Percentiles rank a stretch among this genome's conserved stretches.
Evolutionary conservation across 371 early-diverging fungal species (phyloP).

Genomic region (Mucor velutinosus): DNA sequence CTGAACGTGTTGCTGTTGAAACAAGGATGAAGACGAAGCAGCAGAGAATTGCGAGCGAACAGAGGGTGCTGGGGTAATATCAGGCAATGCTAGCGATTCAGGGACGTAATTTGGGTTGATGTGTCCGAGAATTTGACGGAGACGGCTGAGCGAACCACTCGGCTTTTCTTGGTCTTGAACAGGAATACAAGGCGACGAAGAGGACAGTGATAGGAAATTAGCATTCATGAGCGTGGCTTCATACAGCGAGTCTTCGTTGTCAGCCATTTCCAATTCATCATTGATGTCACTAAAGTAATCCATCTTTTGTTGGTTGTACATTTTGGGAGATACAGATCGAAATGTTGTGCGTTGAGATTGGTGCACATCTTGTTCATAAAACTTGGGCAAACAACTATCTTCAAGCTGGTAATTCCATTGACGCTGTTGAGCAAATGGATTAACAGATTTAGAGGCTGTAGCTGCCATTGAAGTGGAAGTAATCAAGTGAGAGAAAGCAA

Average conservation of each 20-base stretch:
- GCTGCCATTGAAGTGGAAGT: background rate
- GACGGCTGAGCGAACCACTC: background rate
- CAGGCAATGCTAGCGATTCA: background rate
- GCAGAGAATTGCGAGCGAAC: slow-evolving; percentile 9
- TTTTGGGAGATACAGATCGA: slow-evolving; percentile 12
- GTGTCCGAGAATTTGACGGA: slow-evolving; percentile 17
- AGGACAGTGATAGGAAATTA: background rate
- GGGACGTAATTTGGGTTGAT: slow-evolving; percentile 4
- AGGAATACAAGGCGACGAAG: background rate
- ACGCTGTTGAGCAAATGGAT: background rate
- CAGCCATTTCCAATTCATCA: slow-evolving; percentile 9
- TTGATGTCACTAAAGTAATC: background rate
- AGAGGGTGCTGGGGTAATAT: background rate
- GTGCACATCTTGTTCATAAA: slow-evolving; percentile 8
- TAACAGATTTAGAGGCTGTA: background rate
- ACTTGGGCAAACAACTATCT: slow-evolving; percentile 4
- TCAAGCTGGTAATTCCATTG: background rate
- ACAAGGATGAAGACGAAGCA: background rate
- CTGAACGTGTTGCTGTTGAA: background rate
- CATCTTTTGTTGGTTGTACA: background rate
- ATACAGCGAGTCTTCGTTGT: slow-evolving; percentile 12
- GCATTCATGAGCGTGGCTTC: slow-evolving; percentile 15
- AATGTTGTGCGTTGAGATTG: background rate
- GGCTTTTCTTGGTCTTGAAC: background rate
- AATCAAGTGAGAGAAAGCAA: background rate